phyloP scores from a whole-genome alignment of 2,329 filamentous ascomycete species.

The Paracoccidioides brasiliensis region DNA sequence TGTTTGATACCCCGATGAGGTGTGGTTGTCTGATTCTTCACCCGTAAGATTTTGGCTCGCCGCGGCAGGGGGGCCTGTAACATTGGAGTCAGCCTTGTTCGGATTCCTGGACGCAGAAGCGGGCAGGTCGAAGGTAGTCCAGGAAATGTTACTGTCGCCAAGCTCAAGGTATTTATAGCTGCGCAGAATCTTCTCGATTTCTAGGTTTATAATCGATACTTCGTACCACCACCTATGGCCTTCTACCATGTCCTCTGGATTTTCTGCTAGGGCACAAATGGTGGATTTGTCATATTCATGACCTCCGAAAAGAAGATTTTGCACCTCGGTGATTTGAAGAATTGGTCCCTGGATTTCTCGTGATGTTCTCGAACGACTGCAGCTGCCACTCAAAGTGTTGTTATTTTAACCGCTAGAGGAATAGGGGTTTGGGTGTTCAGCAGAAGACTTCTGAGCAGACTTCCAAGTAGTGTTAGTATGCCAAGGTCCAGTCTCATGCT shows the following conservation, averaged over 20 bases:
- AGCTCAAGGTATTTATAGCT: slow-evolving; percentile 22
- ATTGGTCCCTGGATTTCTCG: slow-evolving; percentile 17
- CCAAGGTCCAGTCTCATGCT: neutral
- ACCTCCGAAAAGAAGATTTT: slow-evolving; percentile 21
- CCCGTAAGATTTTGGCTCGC: no score
- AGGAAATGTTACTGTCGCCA: slow-evolving; percentile 15
- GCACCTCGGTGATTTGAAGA: slow-evolving; percentile 27
- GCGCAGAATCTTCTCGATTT: slow-evolving; percentile 22
- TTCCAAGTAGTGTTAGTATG: neutral
- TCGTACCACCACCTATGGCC: slow-evolving; percentile 28
- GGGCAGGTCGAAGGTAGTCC: neutral
- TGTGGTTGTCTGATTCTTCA: neutral
- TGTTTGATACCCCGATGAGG: neutral
- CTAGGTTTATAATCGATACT: slow-evolving; percentile 24
- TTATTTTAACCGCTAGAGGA: neutral
- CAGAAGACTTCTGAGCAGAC: neutral
- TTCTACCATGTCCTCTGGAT: slow-evolving; percentile 19
- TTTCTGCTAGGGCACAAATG: slow-evolving; percentile 18
- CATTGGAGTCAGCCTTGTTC: neutral
- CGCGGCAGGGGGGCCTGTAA: no score
- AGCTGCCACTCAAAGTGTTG: slow-evolving; percentile 4
- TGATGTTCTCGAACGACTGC: neutral
- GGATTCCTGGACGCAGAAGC: slow-evolving; percentile 5
- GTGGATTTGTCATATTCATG: slow-evolving; percentile 13
- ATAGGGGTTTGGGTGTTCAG: neutral